Base-by-base conservation (phyloP, 352 stramenopile species). In the Aphanomyces astaci region DNA sequence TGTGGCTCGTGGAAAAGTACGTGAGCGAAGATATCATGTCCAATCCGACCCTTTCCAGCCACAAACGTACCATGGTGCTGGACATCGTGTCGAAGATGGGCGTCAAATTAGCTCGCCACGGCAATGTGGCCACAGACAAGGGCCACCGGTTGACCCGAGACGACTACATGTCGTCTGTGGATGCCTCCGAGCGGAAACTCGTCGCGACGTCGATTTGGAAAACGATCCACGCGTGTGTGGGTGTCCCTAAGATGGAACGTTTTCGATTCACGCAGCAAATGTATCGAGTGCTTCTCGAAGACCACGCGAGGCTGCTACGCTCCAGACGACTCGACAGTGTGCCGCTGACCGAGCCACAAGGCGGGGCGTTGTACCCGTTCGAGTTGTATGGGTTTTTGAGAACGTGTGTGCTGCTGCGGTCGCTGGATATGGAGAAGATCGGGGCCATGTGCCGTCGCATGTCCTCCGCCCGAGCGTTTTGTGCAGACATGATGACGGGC, bases 1-100 rank as follows among this genome's bases (percentile, higher is more conserved):
- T 68, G n/a, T 68, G 62, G 62, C 27, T 68, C 0, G 49, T 68
- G n/a, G 62, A 57, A 24, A 30, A 48, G 10, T 68, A 52, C 9
- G 62, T 53, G 10, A n/a, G 28, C 17, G 27, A 32, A 0, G 62
- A 68, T 13, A 1, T 52, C n/a, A 40, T 68, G 2, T 45, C 17
- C 2, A 19, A 25, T 11, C 17, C 49, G 13, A 68, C 4, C 32
- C 10, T 17, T 2, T 13, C 17, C 11, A 48, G 31, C n/a, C 11
- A 52, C 40, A 45, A 68, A 31, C 24, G 51, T 19, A 3, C 25
- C 25, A 19, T 31, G 9, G 43, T 68, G 10, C n/a, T 62, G 27
- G 62, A 68, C 17, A 15, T 33, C 4, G 62, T 68, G 11, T 27
- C 10, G 5, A 28, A 10, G 7, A n/a, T 59, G 28, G 28, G 28